Evolutionary conservation across 306 rosid species (phyloP).

Genomic region (Potentilla sterilis): DNA sequence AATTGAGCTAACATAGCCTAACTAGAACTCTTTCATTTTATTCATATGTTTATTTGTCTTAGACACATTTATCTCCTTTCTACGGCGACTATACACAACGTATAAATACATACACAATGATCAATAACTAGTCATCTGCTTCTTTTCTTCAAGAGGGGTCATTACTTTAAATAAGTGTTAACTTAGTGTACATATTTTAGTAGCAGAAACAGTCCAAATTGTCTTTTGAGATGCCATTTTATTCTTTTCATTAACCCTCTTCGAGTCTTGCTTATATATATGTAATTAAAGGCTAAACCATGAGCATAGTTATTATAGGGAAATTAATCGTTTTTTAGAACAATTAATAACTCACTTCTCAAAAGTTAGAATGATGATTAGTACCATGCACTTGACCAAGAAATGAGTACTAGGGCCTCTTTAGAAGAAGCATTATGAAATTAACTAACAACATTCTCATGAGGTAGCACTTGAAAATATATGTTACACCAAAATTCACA

Average conservation of each 20-base stretch:
- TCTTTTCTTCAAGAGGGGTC: too few species aligned
- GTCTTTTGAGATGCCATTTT: not conserved
- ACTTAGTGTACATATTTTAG: too few species aligned
- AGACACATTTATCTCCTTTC: too few species aligned
- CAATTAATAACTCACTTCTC: constrained; percentile 14
- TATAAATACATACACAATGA: too few species aligned
- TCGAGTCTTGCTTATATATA: constrained; percentile 19
- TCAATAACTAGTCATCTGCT: too few species aligned
- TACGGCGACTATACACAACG: too few species aligned
- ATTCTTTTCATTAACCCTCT: not conserved
- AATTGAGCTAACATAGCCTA: too few species aligned
- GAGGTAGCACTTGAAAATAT: not conserved
- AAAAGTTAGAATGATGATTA: constrained; percentile 30
- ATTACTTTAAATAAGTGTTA: too few species aligned
- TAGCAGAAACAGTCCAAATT: too few species aligned
- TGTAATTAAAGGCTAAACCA: constrained; percentile 41
- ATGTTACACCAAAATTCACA: not conserved
- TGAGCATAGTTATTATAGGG: constrained; percentile 23
- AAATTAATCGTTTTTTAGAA: constrained; percentile 1
- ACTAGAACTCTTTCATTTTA: too few species aligned
- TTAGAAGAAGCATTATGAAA: not conserved
- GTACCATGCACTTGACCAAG: constrained; percentile 19
- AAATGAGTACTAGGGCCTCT: constrained; percentile 5
- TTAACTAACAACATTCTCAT: not conserved
- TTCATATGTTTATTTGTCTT: too few species aligned